Percentiles rank a stretch among this genome's conserved stretches.
Evolutionary conservation across 345 rosid genomes (phyloP).

Genomic region (Toxicodendron radicans): DNA sequence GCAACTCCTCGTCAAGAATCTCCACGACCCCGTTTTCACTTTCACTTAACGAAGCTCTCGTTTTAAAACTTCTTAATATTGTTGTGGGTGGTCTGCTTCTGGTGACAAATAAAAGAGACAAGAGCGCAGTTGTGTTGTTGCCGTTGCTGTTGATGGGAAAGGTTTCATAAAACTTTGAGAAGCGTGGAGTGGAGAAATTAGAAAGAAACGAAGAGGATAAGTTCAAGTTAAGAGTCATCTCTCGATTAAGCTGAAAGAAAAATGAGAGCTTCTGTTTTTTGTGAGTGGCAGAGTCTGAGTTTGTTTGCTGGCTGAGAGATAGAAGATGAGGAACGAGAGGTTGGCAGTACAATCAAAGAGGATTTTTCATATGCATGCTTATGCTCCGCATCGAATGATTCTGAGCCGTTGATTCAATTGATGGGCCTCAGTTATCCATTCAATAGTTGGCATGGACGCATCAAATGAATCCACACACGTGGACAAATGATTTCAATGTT

Average conservation of each 20-base stretch:
- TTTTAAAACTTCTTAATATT: slow-evolving; percentile 6
- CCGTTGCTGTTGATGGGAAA: slow-evolving; percentile 15
- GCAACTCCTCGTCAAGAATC: slow-evolving; percentile 41
- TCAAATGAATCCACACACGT: not conserved
- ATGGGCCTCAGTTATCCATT: not conserved
- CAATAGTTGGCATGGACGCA: too few relatives aligned
- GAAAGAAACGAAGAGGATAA: slow-evolving; percentile 44
- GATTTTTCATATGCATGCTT: not conserved
- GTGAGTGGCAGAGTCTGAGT: not conserved
- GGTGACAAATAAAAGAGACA: slow-evolving; percentile 25
- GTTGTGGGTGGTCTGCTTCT: not conserved
- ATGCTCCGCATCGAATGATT: not conserved
- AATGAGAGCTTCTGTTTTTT: too few relatives aligned
- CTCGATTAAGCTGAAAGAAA: not conserved
- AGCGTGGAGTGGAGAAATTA: slow-evolving; percentile 32
- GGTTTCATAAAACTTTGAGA: slow-evolving; percentile 34
- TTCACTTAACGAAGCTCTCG: slow-evolving; percentile 42
- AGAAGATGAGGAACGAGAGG: slow-evolving; percentile 24
- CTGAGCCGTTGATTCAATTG: not conserved
- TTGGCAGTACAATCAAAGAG: not conserved
- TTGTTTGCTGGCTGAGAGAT: too few relatives aligned
- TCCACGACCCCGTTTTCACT: slow-evolving; percentile 28
- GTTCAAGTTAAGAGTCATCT: slow-evolving; percentile 40
- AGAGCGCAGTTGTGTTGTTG: slow-evolving; percentile 27
- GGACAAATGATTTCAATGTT: not conserved